Evolutionary conservation across 805 yeast species (phyloP), one percentile per base, ranked within the genome.

Genomic region (Pichia deserticola): DNA sequence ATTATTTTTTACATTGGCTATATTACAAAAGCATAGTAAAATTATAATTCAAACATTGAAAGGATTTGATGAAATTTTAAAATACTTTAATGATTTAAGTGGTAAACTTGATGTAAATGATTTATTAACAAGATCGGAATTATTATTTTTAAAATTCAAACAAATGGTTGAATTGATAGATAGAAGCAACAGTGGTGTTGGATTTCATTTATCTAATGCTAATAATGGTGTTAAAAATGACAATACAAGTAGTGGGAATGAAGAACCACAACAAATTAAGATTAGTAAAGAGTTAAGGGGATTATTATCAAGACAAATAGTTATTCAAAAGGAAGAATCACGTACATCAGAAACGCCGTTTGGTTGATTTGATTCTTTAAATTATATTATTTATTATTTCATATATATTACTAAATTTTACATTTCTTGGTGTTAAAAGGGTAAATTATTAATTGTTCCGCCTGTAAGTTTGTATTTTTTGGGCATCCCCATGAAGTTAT

Each of bases 31-130:
- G 58, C 83, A 90, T 65, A 86, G 89, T 58, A 78, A 82, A 43
- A 81, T 86, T 39, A 86, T 92, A 33, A 79, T 83, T 54, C 78
- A 82, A 39, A 85, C 88, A 59, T 71, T 93, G 52, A 72, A 72
- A 34, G 81, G 82, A 53, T 92, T 93, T 68, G 98, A 93, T 62
- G 96, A 92, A 63, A 90, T 93, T 29, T 75, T 93, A 60, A 89
- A 86, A 69, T 93, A 86, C 63, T 86, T 92, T 79, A 93, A 93
- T 67, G 97, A 92, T 59, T 74, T 93, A 51, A 81, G 88, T 45
- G 84, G 84, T 72, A 76, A 82, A 3, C 72, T 89, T 70, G 82
- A 87, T 50, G 69, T 89, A 57, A 79, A 85, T 43, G 95, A 87
- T 56, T 69, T 89, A 41, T 73, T 92, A 47, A 80, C 86, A n/a